Evolutionary conservation across 129 eudicot genomes (phyloP), one percentile per base, ranked within the genome.

Genomic region (Mikania micrantha): DNA sequence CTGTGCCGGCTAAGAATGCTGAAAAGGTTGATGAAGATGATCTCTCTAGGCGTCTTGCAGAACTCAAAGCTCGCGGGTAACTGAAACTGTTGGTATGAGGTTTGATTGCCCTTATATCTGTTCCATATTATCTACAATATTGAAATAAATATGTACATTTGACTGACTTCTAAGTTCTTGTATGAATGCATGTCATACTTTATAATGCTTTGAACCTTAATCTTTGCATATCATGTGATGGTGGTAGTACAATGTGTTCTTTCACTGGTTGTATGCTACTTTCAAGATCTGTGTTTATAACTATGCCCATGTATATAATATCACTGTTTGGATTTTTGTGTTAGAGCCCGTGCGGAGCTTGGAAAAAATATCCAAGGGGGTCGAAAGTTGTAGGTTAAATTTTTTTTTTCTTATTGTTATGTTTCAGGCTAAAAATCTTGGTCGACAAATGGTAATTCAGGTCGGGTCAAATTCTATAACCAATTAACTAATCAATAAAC

Each of bases 21-120:
- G 66, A 60, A 34, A 60, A 60, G 27, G 66, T 60, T 60, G 66
- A 60, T 8, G 66, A 60, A 19, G 66, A 60, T 60, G 66, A 60
- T 60, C 66, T 60, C 25, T 60, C 66, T 8, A 60, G 66, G 42
- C 42, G 66, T 4, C 66, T 60, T 17, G 66, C 66, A 1, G 66
- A 60, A 10, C 66, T 60, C 2, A 60, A 60, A 34, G 66, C 66
- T 2, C 66, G 66, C n/a, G 66, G 66, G 45, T 60, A 60, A 31
- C 21, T 1, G 12, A 58, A 58, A 16, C 40, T 63, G 22, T 13
- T 63, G 15, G 48, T 24, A 36, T 63, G 69, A 5, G 5, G 9
- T 41, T 6, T 39, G 32, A 40, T 39, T 41, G 9, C 19, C 9
- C 11, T 20, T 63, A 63, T 40, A 15, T 63, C 4, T 63, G 68